Conservation (phyloP, 2,329 filamentous ascomycete genomes). For the Paraphaeosphaeria sporulosa region DNA sequence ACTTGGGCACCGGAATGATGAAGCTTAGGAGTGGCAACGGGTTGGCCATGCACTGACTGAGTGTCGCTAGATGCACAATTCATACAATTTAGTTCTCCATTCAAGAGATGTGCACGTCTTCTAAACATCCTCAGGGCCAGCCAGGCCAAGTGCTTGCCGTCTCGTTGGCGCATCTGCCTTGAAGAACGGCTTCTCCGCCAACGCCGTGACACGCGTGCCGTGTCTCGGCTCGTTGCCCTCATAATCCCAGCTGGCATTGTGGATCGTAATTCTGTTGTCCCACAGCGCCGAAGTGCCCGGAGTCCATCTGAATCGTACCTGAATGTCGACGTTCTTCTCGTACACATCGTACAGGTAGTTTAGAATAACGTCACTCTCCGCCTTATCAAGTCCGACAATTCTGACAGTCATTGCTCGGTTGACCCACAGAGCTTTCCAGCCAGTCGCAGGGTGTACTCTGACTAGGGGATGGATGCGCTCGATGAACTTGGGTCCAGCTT, state of each 20-base stretch:
- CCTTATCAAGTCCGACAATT: conserved; percentile 73
- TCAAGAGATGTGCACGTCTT: conserved; percentile 20
- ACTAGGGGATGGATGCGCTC: conserved; percentile 74
- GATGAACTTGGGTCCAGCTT: conserved; percentile 69
- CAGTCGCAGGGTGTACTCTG: conserved; percentile 74
- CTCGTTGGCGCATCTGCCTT: conserved; percentile 70
- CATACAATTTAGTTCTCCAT: not conserved
- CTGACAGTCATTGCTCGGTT: conserved; percentile 73
- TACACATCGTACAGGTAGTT: conserved; percentile 73
- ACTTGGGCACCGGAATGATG: no score
- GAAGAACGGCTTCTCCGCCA: conserved; percentile 77
- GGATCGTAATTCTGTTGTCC: conserved; percentile 78
- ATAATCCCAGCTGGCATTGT: conserved; percentile 79
- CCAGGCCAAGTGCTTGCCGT: conserved; percentile 70
- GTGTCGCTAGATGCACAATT: not conserved
- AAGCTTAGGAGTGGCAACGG: no score
- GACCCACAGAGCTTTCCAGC: conserved; percentile 77
- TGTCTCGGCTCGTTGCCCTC: conserved; percentile 71
- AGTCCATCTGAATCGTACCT: conserved; percentile 76
- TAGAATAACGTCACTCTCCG: conserved; percentile 73
- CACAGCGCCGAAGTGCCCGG: conserved; percentile 71
- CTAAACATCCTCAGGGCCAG: conserved; percentile 63
- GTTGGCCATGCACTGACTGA: not conserved
- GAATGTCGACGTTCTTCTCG: conserved; percentile 74
- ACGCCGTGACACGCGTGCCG: conserved; percentile 73